Conservation (phyloP, 2,329 filamentous ascomycete species). For the Phialophora verrucosa region DNA sequence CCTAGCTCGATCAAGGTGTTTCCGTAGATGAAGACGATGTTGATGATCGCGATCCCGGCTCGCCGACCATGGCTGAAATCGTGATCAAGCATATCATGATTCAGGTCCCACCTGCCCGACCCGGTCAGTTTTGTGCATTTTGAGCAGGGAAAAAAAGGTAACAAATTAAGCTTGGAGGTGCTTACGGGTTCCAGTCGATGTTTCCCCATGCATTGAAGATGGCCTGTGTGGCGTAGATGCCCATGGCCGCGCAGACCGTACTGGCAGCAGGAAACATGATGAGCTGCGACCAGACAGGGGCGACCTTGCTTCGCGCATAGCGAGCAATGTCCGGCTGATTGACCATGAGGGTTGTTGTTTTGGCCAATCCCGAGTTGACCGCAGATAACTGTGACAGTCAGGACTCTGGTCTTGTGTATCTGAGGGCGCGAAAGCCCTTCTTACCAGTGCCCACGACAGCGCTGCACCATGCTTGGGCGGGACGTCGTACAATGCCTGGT, state of each 20-base stretch:
- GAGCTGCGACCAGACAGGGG: slow-evolving; percentile 51
- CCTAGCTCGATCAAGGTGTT: slow-evolving; percentile 23
- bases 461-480: slow-evolving; percentile 22
- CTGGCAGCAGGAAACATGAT: slow-evolving; percentile 51
- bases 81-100: slow-evolving; percentile 29
- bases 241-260: slow-evolving; percentile 51
- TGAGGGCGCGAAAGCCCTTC: not conserved
- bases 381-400: slow-evolving; percentile 45
- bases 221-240: slow-evolving; percentile 53
- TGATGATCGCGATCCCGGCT: slow-evolving; percentile 26
- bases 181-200: slow-evolving; percentile 29
- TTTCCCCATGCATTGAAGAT: slow-evolving; percentile 52
- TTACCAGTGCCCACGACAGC: slow-evolving; percentile 30
- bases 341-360: slow-evolving; percentile 48
- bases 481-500: slow-evolving; percentile 21
- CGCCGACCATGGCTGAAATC: slow-evolving; percentile 19
- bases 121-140: not conserved
- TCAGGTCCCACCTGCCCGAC: slow-evolving; percentile 21
- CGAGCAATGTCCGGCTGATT: slow-evolving; percentile 55
- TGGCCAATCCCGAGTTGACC: slow-evolving; percentile 50
- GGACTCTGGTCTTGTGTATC: slow-evolving; percentile 25
- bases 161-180: slow-evolving; percentile 35
- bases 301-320: slow-evolving; percentile 42
- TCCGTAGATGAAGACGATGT: slow-evolving; percentile 23
- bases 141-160: too few species aligned